Evolutionary conservation across 495 filamentous ascomycete genomes (phyloP).

Genomic region (Aspergillus sclerotiicarbonarius): DNA sequence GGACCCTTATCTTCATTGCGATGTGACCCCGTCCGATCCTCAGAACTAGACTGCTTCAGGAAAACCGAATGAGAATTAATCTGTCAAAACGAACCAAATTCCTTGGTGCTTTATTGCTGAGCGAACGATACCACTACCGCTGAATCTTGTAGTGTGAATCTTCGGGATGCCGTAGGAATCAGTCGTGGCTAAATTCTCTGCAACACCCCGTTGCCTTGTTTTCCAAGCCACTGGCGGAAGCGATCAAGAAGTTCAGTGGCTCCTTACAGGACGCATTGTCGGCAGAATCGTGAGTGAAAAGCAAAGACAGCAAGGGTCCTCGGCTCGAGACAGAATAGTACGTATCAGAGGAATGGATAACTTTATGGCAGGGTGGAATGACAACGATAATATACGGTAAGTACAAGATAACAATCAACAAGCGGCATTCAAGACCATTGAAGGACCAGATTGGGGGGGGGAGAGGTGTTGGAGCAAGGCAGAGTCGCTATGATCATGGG

Average conservation of each 20-base stretch:
- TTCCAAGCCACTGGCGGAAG: constrained; percentile 8
- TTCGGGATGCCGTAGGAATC: no score
- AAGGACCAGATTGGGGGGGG: not conserved
- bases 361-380: not conserved
- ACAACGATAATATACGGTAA: not conserved
- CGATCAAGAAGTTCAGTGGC: not conserved
- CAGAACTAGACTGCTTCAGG: not conserved
- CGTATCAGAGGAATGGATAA: not conserved
- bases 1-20: constrained; percentile 5
- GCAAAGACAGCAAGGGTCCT: not conserved
- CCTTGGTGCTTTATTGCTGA: constrained; percentile 5
- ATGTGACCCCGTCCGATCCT: not conserved
- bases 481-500: not conserved
- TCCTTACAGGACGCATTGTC: constrained; percentile 17
- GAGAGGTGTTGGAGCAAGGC: not conserved
- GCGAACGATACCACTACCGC: constrained; percentile 18
- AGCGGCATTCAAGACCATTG: not conserved
- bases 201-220: not conserved
- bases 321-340: not conserved
- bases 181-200: no score
- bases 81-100: not conserved
- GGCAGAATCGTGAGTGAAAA: not conserved
- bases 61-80: not conserved
- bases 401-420: not conserved
- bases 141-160: constrained; percentile 12